These are phyloP conservation scores for Euryodendron excelsum DNA, from an alignment of 148 eudicot genomes.

Conservation along the genomic window DNA sequence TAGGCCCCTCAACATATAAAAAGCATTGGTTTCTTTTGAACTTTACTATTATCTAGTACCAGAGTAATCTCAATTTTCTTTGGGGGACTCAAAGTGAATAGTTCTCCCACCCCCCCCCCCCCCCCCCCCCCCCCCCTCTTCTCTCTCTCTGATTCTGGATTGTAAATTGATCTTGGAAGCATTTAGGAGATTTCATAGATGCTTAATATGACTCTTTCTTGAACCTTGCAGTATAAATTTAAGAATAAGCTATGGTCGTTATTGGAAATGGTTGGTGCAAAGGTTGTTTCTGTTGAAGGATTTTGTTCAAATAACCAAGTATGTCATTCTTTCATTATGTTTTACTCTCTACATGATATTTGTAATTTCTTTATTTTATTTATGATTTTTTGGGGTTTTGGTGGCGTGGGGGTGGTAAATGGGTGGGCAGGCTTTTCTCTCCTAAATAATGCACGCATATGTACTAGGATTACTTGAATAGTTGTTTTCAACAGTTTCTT, in stretches of 20 bases:
- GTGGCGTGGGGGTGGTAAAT: background rate
- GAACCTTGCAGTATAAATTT: conserved; percentile 64
- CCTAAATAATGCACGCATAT: background rate
- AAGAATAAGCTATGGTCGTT: conserved; percentile 54
- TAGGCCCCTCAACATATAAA: background rate
- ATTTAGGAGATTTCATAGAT: background rate
- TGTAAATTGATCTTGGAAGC: background rate
- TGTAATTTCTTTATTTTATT: background rate
- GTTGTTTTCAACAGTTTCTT: background rate
- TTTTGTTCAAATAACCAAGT: conserved; percentile 59
- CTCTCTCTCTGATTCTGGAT: background rate
- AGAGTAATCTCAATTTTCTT: background rate
- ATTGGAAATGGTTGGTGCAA: conserved; percentile 68
- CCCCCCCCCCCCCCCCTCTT: too few relatives aligned
- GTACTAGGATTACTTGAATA: background rate
- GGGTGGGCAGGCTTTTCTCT: background rate
- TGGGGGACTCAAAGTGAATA: background rate
- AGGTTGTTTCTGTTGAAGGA: conserved; percentile 45
- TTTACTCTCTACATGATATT: background rate
- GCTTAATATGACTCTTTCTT: background rate
- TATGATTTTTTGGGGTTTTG: background rate
- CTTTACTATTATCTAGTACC: background rate
- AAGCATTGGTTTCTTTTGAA: background rate
- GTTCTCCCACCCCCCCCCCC: too few relatives aligned
- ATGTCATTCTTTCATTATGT: conserved; percentile 9